Percentiles rank a stretch among this genome's conserved stretches.
These are phyloP conservation scores for Coniochaeta ligniaria DNA, from an alignment of 2,329 filamentous ascomycete genomes.

Conservation along the genomic window DNA sequence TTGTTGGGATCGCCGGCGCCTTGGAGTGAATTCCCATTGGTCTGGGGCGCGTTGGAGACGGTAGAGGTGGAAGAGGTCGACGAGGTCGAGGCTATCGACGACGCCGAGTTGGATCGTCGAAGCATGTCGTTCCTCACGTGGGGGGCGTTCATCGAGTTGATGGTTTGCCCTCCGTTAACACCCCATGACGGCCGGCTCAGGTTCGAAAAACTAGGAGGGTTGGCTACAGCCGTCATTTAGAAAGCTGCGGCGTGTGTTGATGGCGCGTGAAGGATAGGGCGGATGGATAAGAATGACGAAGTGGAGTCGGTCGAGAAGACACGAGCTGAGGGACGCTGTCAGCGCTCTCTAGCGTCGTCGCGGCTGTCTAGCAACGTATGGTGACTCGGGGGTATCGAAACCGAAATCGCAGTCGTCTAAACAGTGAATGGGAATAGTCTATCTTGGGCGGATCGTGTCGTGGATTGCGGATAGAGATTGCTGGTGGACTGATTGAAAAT, in stretches of 20 bases:
- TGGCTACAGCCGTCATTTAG: slow-evolving; percentile 62
- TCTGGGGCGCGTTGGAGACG: slow-evolving; percentile 51
- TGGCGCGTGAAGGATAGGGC: neutral
- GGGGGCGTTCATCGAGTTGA: slow-evolving; percentile 60
- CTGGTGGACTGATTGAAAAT: neutral
- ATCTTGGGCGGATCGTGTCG: neutral
- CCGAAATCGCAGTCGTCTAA: neutral
- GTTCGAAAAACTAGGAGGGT: slow-evolving; percentile 55
- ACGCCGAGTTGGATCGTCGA: slow-evolving; percentile 85
- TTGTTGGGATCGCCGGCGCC: slow-evolving; percentile 40
- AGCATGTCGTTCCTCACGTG: slow-evolving; percentile 60
- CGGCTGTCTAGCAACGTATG: neutral
- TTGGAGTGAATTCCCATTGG: slow-evolving; percentile 51
- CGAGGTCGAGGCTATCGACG: slow-evolving; percentile 65
- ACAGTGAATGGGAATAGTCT: neutral
- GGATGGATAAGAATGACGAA: neutral
- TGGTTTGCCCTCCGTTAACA: slow-evolving; percentile 45
- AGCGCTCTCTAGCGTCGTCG: neutral
- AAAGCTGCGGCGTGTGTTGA: neutral
- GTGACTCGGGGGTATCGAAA: neutral
- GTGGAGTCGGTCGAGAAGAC: neutral
- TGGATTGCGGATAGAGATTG: neutral
- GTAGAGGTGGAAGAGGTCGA: slow-evolving; percentile 61
- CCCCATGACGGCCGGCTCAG: slow-evolving; percentile 61
- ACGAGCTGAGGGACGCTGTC: neutral